Base-by-base conservation (phyloP, 441 rosid genomes). In the Erodium trifolium region DNA sequence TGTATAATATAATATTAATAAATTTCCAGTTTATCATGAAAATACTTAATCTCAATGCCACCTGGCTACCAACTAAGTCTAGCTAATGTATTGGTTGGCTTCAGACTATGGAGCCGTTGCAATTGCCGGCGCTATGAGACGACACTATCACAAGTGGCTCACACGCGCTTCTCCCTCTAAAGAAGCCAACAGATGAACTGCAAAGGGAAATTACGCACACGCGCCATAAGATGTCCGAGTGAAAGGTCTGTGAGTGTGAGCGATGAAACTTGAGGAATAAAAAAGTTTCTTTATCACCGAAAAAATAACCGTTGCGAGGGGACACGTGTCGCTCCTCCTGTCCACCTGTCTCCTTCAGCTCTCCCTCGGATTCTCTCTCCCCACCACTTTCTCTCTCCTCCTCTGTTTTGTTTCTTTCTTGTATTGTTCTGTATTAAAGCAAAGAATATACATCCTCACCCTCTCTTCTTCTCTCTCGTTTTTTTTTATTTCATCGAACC, bases 341-440 rank as follows among this genome's bases (percentile, higher is more conserved):
- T 74, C 86, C 90, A 86, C 86, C 81, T 86, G 96, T 87, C 90
- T 63, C 55, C 67, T 75, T 77, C 86, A 43, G 16, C 8, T 7
- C 41, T 37, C 41, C 8, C 66, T 12, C 27, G 27, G 27, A 23
- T 23, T 23, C 27, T 23, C 27, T 23, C 27, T 23, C 27, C 2
- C 27, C 27, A 23, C 41, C 35, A 67, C 80, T 75, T 43, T 81
- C 77, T 83, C 82, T 80, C 88, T 72, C 68, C 72, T 39, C 35
- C 1, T 37, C 12, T 9, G 13, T 1, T 72, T 72, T 74, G 71
- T 63, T 66, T 13, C 74, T 67, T 47, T 39, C 45, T 70, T 63
- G 72, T 10, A 67, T 66, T 73, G 76, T 59, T 43, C 75, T 14
- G 69, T 69, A 55, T 68, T 53, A 29, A 72, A 65, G 39, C 79